Conservation (phyloP, 78 protist genomes). For the Ministeria vibrans region DNA sequence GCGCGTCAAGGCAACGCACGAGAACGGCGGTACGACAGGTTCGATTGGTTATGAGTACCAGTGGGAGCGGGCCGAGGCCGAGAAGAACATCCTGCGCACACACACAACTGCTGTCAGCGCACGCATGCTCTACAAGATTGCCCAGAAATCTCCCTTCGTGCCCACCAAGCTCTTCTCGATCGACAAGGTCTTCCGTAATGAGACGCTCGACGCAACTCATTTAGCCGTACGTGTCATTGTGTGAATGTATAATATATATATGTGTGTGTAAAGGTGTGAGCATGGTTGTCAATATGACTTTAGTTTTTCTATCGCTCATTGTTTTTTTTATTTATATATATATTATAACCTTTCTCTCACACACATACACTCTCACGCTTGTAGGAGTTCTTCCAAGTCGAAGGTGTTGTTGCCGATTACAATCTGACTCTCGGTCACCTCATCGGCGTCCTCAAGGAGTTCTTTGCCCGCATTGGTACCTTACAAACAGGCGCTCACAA, state of each 20-base stretch:
- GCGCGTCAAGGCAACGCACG: slow-evolving; percentile 79
- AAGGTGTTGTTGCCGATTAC: slow-evolving; percentile 90
- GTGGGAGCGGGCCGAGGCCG: slow-evolving; percentile 89
- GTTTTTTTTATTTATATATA: no score
- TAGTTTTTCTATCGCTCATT: no score
- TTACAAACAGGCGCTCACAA: no score
- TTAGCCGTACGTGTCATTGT: no score
- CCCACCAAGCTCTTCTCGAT: slow-evolving; percentile 93
- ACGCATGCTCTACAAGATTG: slow-evolving; percentile 82
- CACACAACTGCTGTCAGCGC: slow-evolving; percentile 99
- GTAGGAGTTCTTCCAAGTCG: slow-evolving; percentile 99
- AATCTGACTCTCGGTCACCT: slow-evolving; percentile 85
- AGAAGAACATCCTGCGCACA: slow-evolving; percentile 92
- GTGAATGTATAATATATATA: no score
- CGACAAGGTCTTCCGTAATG: slow-evolving; percentile 99
- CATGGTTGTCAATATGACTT: no score
- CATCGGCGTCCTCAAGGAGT: slow-evolving; percentile 82
- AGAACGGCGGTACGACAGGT: slow-evolving; percentile 67
- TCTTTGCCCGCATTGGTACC: slow-evolving; percentile 85
- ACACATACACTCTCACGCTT: no score
- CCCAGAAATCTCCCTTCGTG: slow-evolving; percentile 40
- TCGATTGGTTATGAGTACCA: slow-evolving; percentile 77
- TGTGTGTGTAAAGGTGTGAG: no score
- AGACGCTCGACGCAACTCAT: slow-evolving; percentile 97
- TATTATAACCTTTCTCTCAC: no score